Base-by-base conservation (phyloP, 352 stramenopile genomes). In the Phytophthora meadii region DNA sequence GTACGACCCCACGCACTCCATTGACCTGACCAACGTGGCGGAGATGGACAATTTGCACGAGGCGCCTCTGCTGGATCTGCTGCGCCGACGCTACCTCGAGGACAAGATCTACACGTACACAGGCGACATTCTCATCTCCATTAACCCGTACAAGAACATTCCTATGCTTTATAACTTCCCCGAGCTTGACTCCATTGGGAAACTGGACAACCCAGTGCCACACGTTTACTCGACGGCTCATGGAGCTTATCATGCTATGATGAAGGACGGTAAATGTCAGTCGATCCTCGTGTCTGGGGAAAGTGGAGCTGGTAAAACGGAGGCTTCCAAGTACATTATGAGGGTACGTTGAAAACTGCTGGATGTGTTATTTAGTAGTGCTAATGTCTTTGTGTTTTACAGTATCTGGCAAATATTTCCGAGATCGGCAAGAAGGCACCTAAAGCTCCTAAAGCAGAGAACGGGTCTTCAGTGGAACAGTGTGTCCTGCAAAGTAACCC, bases 101-200 rank as follows among this genome's bases (percentile, higher is more conserved):
- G 90, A 98, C 68, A 82, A 89, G 62, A 98, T 98, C 69, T 98
- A 98, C 65, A 98, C 95, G 34, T 98, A 96, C 65, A 97, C 92
- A 36, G 92, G 93, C 25, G 94, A 98, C 57, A 97, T 98, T 17
- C 75, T 98, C 39, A 98, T 98, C 77, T 97, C 92, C 36, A 96
- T 98, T 60, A 98, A 98, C 73, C 95, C 95, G 53, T 98, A 98
- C 89, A 98, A 98, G 84, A 93, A 94, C 72, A 95, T 98, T 52
- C 84, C 88, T 49, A 90, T 95, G 78, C 77, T 97, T 19, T 97
- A 97, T 76, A 95, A 95, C 72, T 93, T 97, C 46, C 87, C 87
- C 4, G 89, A 96, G 52, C 72, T 96, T n/a, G 87, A 93, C 55
- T 92, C 84, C 14, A 90, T 95, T 55, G 85, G 81, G 24, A 95